Evolutionary conservation across 208 protist species (phyloP).

Genomic region (Trypanosoma caninum): DNA sequence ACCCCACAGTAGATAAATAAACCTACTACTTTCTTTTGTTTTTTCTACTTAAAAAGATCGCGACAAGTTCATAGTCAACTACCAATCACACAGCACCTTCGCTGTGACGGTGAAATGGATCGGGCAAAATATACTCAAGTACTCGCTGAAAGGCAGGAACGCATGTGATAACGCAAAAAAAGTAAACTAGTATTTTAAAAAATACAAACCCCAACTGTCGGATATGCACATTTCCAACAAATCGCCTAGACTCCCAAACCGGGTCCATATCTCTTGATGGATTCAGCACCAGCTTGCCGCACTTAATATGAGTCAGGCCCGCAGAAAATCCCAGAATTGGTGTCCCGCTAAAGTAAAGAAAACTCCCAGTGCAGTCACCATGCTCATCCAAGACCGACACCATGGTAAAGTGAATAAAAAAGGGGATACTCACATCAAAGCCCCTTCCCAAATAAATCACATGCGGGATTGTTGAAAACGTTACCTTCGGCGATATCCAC

Average conservation of each 20-base stretch:
- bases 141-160: constrained; percentile 66
- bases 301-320: constrained; percentile 49
- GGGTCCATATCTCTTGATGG: constrained; percentile 66
- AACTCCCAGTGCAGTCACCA: constrained; percentile 72
- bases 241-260: constrained; percentile 52
- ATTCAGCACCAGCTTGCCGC: constrained; percentile 71
- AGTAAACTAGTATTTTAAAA: constrained; percentile 57
- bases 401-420: constrained; percentile 82
- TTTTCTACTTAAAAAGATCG: no score
- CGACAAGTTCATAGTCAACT: constrained; percentile 13
- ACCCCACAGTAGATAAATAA: no score
- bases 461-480: constrained; percentile 67
- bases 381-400: constrained; percentile 77
- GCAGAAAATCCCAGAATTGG: constrained; percentile 73
- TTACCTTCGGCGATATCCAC: constrained; percentile 82
- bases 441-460: constrained; percentile 75
- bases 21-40: no score
- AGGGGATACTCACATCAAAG: constrained; percentile 78
- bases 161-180: constrained; percentile 58
- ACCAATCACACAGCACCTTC: constrained; percentile 23
- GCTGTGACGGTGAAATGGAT: constrained; percentile 76
- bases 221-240: constrained; percentile 75
- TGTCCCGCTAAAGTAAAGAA: constrained; percentile 82
- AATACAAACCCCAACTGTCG: constrained; percentile 76
- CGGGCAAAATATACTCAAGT: constrained; percentile 55